Percentiles rank a stretch among this genome's conserved stretches.
Conservation (phyloP, 371 early-diverging fungal species). For the Actinomortierella ambigua region DNA sequence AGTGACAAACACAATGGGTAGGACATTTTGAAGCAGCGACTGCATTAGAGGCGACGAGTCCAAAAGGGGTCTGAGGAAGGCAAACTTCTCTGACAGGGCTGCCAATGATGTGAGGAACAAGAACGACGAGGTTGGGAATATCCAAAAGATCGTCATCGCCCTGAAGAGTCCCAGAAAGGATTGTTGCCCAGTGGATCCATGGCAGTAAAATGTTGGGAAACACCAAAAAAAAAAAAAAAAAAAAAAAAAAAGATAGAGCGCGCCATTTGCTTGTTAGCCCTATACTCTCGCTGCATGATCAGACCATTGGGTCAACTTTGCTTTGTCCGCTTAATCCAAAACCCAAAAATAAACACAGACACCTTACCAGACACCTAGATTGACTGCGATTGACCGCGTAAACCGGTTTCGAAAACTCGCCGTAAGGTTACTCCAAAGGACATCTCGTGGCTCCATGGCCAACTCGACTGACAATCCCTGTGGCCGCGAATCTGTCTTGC, state of each 20-base stretch:
- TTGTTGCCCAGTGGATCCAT: too few species aligned
- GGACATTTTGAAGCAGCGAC: slow-evolving; percentile 69
- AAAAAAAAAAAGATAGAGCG: slow-evolving; percentile 5
- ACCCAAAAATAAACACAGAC: neutral
- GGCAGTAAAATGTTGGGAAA: too few species aligned
- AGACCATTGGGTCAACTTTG: neutral
- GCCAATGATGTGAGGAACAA: slow-evolving; percentile 74
- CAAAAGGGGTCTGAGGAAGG: slow-evolving; percentile 57
- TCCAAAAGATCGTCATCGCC: slow-evolving; percentile 75
- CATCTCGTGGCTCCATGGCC: slow-evolving; percentile 93
- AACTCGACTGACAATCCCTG: slow-evolving; percentile 74
- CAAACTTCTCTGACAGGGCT: slow-evolving; percentile 65
- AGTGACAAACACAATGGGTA: slow-evolving; percentile 70
- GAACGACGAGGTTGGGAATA: slow-evolving; percentile 75
- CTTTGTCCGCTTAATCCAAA: neutral
- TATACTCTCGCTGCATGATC: neutral
- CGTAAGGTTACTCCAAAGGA: slow-evolving; percentile 87
- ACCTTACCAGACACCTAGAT: slow-evolving; percentile 52
- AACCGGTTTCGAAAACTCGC: slow-evolving; percentile 54
- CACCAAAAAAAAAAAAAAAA: slow-evolving; percentile 6
- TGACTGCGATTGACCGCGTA: slow-evolving; percentile 55
- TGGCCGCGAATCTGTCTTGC: slow-evolving; percentile 65
- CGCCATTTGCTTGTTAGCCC: neutral
- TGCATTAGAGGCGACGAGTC: slow-evolving; percentile 57
- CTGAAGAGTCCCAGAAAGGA: too few species aligned